Evolutionary conservation across 1,284 basidiomycete species (phyloP).

Genomic region (Leccinum subrobustum): DNA sequence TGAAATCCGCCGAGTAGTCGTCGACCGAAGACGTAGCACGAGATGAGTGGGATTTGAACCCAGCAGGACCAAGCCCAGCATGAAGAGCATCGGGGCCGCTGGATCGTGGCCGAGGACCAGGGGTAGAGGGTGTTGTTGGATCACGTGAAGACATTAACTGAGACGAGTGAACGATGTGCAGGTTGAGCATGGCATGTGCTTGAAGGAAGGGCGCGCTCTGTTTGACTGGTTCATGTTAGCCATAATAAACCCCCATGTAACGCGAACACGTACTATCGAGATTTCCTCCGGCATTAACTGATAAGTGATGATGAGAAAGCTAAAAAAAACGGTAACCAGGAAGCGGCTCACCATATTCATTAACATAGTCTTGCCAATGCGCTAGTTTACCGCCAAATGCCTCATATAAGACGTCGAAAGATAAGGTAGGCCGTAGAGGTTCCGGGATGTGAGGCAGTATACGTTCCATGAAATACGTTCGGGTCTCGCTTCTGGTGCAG

Average conservation of each 20-base stretch:
- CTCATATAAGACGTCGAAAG: conserved; percentile 71
- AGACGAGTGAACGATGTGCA: conserved; percentile 73
- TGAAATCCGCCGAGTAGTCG: conserved; percentile 54
- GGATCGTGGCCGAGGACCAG: conserved; percentile 35
- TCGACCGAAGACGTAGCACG: conserved; percentile 25
- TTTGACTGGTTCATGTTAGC: conserved; percentile 47
- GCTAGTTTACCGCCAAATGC: conserved; percentile 74
- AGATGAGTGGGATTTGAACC: conserved; percentile 64
- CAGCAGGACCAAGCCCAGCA: conserved; percentile 52
- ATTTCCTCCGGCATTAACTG: conserved; percentile 35
- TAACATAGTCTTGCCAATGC: conserved; percentile 76
- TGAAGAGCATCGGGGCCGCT: conserved; percentile 51
- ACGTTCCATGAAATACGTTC: conserved; percentile 60
- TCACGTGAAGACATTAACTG: conserved; percentile 42
- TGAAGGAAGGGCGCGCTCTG: conserved; percentile 76
- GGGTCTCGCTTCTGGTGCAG: conserved; percentile 67
- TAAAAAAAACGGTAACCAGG: background rate
- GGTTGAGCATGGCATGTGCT: conserved; percentile 69
- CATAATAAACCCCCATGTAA: background rate
- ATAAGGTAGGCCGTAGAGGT: conserved; percentile 46
- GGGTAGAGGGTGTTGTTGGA: conserved; percentile 35
- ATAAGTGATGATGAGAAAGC: conserved; percentile 6
- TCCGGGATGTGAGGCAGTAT: conserved; percentile 65
- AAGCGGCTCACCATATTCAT: conserved; percentile 59
- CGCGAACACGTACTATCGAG: conserved; percentile 30